Base-by-base conservation (phyloP, 306 rosid species). In the Glycine soja region DNA sequence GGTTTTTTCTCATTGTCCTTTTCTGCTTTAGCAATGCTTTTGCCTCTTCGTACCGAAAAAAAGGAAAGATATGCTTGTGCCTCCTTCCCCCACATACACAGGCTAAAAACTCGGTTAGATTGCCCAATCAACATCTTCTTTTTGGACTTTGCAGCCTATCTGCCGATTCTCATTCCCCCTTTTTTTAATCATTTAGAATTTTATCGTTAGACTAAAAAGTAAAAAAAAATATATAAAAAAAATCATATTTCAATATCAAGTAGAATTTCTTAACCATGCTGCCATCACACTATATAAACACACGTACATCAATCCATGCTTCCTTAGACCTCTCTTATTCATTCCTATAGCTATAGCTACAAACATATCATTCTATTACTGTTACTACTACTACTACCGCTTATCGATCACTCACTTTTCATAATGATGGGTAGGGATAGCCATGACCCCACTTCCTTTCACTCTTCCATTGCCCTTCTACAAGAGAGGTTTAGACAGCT, bases 401-500 rank as follows among this genome's bases (percentile, higher is more conserved):
- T 14, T 45, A 12, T 24, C 2, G 30, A 24, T 16, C 64, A 38
- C 19, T 51, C 32, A 4, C 40, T 36, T 3, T n/a, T 54, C 30
- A 67, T n/a, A 18, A 79, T 91, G 98, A 79, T 91, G 98, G 85
- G 91, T 6, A 85, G 86, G 83, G 90, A 90, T 80, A 85, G 45
- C 65, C 87, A 88, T 13, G 89, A 86, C 38, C 67, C 76, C 10
- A 68, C 78, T 24, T 78, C 62, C 34, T 81, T 80, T 82, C 87
- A 71, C 78, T 93, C 98, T 70, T 93, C 99, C 73, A 90, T 93
- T 85, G 91, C 92, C 76, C 83, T 96, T 46, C 82, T 96, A 57
- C 99, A 93, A 86, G 97, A 96, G 88, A 92, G 98, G 82, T 96
- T 96, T 62, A 87, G 92, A 70, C 88, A 92, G 77, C 64, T 96